Evolutionary conservation across 2,329 filamentous ascomycete species (phyloP).

Genomic region (Chrysoporthe cubensis): DNA sequence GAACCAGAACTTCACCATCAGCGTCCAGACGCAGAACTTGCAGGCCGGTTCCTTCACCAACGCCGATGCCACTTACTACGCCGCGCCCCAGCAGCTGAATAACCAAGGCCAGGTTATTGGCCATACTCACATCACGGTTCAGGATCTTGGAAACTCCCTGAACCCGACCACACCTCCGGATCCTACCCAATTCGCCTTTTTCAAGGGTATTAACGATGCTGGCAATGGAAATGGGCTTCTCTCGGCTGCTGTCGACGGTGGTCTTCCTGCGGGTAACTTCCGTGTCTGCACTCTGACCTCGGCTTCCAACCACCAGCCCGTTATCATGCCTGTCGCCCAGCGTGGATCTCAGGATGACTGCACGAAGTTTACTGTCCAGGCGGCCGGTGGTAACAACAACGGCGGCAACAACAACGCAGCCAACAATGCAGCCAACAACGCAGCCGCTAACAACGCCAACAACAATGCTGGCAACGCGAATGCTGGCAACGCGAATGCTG

Average conservation of each 20-base stretch:
- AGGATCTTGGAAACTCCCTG: constrained; percentile 56
- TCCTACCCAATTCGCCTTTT: constrained; percentile 48
- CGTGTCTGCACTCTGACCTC: constrained; percentile 44
- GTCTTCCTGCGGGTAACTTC: constrained; percentile 44
- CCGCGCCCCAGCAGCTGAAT: constrained; percentile 59
- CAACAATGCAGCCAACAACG: constrained; percentile 16
- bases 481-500: neutral
- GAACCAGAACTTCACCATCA: constrained; percentile 56
- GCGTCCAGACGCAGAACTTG: constrained; percentile 57
- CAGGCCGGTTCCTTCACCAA: constrained; percentile 64
- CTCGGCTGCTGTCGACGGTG: constrained; percentile 37
- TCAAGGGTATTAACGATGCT: constrained; percentile 42
- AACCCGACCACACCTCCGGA: constrained; percentile 58
- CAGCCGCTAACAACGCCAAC: constrained; percentile 25
- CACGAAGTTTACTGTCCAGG: constrained; percentile 41
- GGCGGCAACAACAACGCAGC: constrained; percentile 1
- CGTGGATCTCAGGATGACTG: constrained; percentile 47
- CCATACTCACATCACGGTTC: constrained; percentile 63
- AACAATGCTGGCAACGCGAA: neutral
- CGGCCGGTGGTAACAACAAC: constrained; percentile 14
- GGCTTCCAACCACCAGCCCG: constrained; percentile 43
- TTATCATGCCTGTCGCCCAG: constrained; percentile 45
- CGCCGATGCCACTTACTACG: constrained; percentile 60
- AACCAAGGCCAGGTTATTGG: constrained; percentile 56
- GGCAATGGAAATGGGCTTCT: constrained; percentile 40